Conservation (phyloP, 2,329 filamentous ascomycete genomes). For the Fusarium metavorans region DNA sequence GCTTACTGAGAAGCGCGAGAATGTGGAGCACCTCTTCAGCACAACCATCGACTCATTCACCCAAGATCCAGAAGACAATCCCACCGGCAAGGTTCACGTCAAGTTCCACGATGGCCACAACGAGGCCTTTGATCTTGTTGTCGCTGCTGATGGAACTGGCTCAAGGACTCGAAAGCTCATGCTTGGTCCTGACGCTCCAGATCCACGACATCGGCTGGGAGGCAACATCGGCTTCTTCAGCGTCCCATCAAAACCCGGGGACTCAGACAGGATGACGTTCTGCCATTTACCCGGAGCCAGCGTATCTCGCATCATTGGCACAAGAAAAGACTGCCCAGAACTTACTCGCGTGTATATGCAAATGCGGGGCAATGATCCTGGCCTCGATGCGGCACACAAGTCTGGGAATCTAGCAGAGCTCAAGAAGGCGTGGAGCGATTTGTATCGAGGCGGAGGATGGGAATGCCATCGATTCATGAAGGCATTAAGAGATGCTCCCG, state of each 20-base stretch:
- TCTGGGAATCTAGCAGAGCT: neutral
- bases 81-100: slow-evolving; percentile 1
- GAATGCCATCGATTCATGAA: slow-evolving; percentile 6
- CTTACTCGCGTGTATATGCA: slow-evolving; percentile 9
- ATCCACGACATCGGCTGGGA: slow-evolving; percentile 20
- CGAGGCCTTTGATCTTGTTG: neutral
- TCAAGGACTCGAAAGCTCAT: slow-evolving; percentile 21
- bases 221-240: slow-evolving; percentile 36
- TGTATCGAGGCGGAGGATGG: slow-evolving; percentile 1
- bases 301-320: neutral
- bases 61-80: neutral
- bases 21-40: slow-evolving; percentile 3
- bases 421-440: slow-evolving; percentile 4
- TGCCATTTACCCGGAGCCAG: neutral
- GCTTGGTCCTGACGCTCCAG: slow-evolving; percentile 23
- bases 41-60: neutral
- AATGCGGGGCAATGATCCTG: neutral
- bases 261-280: slow-evolving; percentile 3
- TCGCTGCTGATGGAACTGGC: slow-evolving; percentile 18
- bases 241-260: neutral
- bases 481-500: neutral
- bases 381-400: slow-evolving; percentile 3
- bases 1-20: neutral
- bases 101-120: neutral
- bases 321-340: slow-evolving; percentile 3